Conservation (phyloP, 2,329 filamentous ascomycete species). For the Penicillium sp. region DNA sequence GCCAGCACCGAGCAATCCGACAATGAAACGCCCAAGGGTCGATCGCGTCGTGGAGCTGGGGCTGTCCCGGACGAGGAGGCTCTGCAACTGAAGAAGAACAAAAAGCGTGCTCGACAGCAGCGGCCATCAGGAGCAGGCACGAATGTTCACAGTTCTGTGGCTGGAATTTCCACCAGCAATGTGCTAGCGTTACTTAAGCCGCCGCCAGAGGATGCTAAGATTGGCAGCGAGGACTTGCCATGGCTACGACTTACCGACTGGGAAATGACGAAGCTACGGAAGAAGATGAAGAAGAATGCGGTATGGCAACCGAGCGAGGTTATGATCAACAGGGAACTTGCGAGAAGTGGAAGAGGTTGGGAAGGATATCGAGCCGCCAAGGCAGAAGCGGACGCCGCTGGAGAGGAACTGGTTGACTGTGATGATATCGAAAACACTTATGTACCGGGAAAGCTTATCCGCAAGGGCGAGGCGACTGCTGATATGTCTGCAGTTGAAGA, state of each 20-base stretch:
- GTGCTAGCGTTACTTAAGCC: constrained; percentile 56
- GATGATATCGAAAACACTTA: constrained; percentile 39
- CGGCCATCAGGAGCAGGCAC: constrained; percentile 38
- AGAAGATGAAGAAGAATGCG: constrained; percentile 68
- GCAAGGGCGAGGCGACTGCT: constrained; percentile 39
- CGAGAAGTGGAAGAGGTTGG: constrained; percentile 53
- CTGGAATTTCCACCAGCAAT: constrained; percentile 59
- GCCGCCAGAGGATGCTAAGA: constrained; percentile 56
- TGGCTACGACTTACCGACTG: constrained; percentile 64
- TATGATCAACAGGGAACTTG: constrained; percentile 64
- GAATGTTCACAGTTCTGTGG: constrained; percentile 52
- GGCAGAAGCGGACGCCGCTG: constrained; percentile 48
- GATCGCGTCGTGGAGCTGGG: constrained; percentile 12
- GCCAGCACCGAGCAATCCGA: constrained; percentile 46
- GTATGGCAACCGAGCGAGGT: constrained; percentile 65
- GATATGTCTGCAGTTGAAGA: constrained; percentile 40
- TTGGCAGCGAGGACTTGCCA: constrained; percentile 58
- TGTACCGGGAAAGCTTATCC: constrained; percentile 36
- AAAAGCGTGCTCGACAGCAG: constrained; percentile 24
- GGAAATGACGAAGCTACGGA: constrained; percentile 63
- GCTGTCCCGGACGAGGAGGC: constrained; percentile 6
- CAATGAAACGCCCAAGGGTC: constrained; percentile 25
- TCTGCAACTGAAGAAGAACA: constrained; percentile 40
- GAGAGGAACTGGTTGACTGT: constrained; percentile 57
- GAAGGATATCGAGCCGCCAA: constrained; percentile 49